These are phyloP conservation scores for Mycena chlorophos DNA, from an alignment of 768 basidiomycete genomes.

Conservation along the genomic window DNA sequence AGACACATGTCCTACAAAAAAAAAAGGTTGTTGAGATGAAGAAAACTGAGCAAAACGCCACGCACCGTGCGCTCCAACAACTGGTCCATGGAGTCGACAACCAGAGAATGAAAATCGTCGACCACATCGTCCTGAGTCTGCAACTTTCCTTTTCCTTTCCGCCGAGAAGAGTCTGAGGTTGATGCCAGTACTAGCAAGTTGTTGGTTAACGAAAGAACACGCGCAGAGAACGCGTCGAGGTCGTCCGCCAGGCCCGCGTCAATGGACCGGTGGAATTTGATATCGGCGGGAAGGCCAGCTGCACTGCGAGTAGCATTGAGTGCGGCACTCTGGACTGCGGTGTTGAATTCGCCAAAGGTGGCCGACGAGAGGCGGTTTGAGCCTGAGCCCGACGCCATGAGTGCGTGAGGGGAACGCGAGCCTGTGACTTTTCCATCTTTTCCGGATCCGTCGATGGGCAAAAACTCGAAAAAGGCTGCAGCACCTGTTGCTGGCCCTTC, in stretches of 20 bases:
- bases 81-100: constrained; percentile 85
- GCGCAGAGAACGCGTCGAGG: constrained; percentile 67
- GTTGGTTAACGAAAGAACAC: constrained; percentile 68
- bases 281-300: constrained; percentile 65
- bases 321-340: constrained; percentile 57
- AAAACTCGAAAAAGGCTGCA: not conserved
- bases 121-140: constrained; percentile 77
- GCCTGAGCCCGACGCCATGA: not conserved
- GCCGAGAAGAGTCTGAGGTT: constrained; percentile 41
- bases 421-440: no score
- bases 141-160: constrained; percentile 58
- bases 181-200: constrained; percentile 56
- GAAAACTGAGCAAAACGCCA: no score
- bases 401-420: no score
- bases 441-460: not conserved
- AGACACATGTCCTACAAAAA: constrained; percentile 79
- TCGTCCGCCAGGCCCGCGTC: constrained; percentile 67
- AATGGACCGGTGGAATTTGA: constrained; percentile 88
- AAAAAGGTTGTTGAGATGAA: no score
- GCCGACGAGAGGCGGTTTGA: constrained; percentile 11
- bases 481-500: constrained; percentile 11
- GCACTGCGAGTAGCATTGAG: constrained; percentile 65
- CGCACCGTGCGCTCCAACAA: constrained; percentile 83
- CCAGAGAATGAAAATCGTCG: constrained; percentile 74
- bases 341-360: constrained; percentile 54